Evolutionary conservation across 208 protist species (phyloP), one percentile per base, ranked within the genome.

Genomic region (Naegleria lovaniensis): DNA sequence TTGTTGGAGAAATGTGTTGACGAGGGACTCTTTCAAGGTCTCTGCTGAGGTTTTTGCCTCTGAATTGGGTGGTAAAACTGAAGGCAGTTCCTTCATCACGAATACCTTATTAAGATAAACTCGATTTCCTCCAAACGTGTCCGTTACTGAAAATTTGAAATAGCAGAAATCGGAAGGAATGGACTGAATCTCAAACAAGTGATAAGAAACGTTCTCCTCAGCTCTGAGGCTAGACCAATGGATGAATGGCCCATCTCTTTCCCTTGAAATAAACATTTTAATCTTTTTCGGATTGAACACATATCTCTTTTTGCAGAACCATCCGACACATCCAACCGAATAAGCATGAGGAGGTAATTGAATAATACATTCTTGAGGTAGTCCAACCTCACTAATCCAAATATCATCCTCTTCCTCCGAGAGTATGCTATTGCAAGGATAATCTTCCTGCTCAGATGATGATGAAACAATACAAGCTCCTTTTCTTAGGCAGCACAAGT

Each of bases 241-340:
- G 25, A 88, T 58, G 55, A 88, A 88, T 0, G 19, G 41, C 16
- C 38, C 38, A 6, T 43, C 38, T 19, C 2, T 43, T 7, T 25
- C 13, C 43, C n/a, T 40, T 85, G 85, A 48, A 58, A 88, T 39
- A 25, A 36, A 88, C 41, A 88, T 7, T 58, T 58, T 88, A 39
- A 88, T 39, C 16, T 58, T 58, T 58, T 36, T 88, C 55, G 85
- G 41, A 58, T 88, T 88, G 41, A 88, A 88, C 39, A 88, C 33
- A 39, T 88, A 88, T 58, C 33, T 48, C n/a, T 88, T 88, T 5
- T 88, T 29, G 85, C 85, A 88, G 22, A 38, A 88, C 85, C 85
- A 88, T 38, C 85, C 85, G 7, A 51, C 83, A 67, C 55, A 67
- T 29, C 19, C 11, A 29, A 67, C 13, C 1, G 55, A 29, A 67